Conservation (phyloP, 2,329 filamentous ascomycete genomes). For the Ophiobolus disseminans region DNA sequence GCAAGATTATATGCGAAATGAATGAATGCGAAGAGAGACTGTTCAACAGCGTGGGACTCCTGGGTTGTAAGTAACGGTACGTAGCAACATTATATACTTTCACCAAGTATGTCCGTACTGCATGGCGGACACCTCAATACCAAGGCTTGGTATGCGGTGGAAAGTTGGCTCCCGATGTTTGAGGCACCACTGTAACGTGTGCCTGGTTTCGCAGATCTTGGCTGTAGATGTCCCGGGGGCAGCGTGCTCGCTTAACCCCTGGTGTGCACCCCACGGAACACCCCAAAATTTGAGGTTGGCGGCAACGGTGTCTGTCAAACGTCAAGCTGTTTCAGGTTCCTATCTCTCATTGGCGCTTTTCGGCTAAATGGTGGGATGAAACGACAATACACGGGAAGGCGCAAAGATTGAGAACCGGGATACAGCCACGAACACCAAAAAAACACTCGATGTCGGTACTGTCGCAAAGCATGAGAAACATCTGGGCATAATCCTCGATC, state of each 20-base stretch:
- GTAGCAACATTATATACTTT: slow-evolving; percentile 6
- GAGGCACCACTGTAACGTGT: slow-evolving; percentile 25
- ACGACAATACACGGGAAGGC: not conserved
- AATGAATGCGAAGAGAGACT: slow-evolving; percentile 26
- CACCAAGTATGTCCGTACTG: not conserved
- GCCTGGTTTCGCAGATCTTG: slow-evolving; percentile 22
- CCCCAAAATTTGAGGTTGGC: not conserved
- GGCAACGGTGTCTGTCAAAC: not conserved
- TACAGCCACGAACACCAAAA: not conserved
- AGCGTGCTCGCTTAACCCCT: not conserved
- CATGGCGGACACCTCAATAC: slow-evolving; percentile 17
- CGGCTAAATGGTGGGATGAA: not conserved
- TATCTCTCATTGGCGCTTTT: not conserved
- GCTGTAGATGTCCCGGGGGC: slow-evolving; percentile 6
- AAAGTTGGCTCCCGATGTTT: slow-evolving; percentile 18
- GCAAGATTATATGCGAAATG: slow-evolving; percentile 5
- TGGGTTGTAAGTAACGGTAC: slow-evolving; percentile 1
- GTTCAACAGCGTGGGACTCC: slow-evolving; percentile 33
- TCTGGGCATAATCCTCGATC: not conserved
- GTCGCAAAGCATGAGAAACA: not conserved
- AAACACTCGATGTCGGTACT: too few relatives aligned
- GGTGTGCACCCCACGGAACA: slow-evolving; percentile 1
- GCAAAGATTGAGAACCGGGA: not conserved
- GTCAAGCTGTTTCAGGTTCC: slow-evolving; percentile 1
- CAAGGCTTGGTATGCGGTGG: slow-evolving; percentile 29